These are phyloP conservation scores for Fragaria ananassa DNA, from an alignment of 306 rosid genomes.

Conservation along the genomic window DNA sequence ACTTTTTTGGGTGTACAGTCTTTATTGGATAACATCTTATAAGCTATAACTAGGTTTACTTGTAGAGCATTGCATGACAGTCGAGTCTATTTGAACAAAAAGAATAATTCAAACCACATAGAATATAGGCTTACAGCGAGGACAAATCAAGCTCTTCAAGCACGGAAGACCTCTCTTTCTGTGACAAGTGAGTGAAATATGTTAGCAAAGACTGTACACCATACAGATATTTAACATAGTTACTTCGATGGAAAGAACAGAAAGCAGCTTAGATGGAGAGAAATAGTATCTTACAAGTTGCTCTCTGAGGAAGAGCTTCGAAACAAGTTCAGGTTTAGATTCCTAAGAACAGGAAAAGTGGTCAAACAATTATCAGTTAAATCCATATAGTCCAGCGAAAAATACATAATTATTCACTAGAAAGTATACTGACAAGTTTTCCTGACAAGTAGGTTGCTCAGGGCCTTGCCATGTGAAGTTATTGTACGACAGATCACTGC, in stretches of 20 bases:
- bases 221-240: neutral
- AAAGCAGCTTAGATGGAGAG: constrained; percentile 12
- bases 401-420: constrained; percentile 13
- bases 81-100: neutral
- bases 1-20: neutral
- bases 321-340: constrained; percentile 70
- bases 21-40: neutral
- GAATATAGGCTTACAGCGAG: constrained; percentile 56
- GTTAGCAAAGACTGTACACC: constrained; percentile 12
- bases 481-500: constrained; percentile 94
- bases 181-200: constrained; percentile 18
- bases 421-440: constrained; percentile 43
- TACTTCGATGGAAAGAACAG: neutral
- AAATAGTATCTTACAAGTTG: constrained; percentile 46
- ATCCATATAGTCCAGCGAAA: neutral
- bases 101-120: neutral
- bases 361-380: constrained; percentile 19
- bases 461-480: constrained; percentile 71
- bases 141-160: constrained; percentile 48
- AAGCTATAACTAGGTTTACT: neutral
- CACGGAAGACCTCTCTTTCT: constrained; percentile 61
- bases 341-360: constrained; percentile 44
- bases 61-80: neutral
- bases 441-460: constrained; percentile 50
- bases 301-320: constrained; percentile 46